Evolutionary conservation across 257 asterid genomes (phyloP).

Genomic region (Anisodus acutangulus): DNA sequence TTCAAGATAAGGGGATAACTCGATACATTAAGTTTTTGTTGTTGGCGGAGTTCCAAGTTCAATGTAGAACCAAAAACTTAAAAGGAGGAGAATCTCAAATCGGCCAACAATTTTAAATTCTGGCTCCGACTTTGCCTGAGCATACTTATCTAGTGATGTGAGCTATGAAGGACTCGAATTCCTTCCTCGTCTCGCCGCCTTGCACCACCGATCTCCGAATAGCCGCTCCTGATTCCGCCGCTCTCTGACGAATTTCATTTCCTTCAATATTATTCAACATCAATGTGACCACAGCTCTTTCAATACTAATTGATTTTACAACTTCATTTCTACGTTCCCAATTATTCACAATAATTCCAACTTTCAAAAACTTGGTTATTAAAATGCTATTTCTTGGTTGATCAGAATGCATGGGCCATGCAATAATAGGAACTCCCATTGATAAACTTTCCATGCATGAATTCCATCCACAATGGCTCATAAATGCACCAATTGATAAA

Average conservation of each 20-base stretch:
- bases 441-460: conserved; percentile 67
- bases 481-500: conserved; percentile 49
- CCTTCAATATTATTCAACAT: conserved; percentile 48
- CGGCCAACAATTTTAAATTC: too few relatives aligned
- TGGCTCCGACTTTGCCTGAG: too few relatives aligned
- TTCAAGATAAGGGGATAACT: too few relatives aligned
- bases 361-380: conserved; percentile 42
- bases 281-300: conserved; percentile 37
- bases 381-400: conserved; percentile 60
- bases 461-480: conserved; percentile 76
- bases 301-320: conserved; percentile 38
- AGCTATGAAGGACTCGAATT: conserved; percentile 46
- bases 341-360: conserved; percentile 48
- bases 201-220: conserved; percentile 49
- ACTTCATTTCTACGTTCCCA: conserved; percentile 45
- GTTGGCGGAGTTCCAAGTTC: too few relatives aligned
- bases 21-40: too few relatives aligned
- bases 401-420: conserved; percentile 79
- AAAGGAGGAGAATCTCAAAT: too few relatives aligned
- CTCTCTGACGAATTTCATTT: conserved; percentile 47
- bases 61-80: too few relatives aligned
- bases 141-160: conserved; percentile 44
- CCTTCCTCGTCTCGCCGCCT: conserved; percentile 46
- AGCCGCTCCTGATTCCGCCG: conserved; percentile 45
- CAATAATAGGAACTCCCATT: conserved; percentile 63